phyloP scores from a whole-genome alignment of 1,284 basidiomycete genomes.

The Exobasidium cylindrosporum region DNA sequence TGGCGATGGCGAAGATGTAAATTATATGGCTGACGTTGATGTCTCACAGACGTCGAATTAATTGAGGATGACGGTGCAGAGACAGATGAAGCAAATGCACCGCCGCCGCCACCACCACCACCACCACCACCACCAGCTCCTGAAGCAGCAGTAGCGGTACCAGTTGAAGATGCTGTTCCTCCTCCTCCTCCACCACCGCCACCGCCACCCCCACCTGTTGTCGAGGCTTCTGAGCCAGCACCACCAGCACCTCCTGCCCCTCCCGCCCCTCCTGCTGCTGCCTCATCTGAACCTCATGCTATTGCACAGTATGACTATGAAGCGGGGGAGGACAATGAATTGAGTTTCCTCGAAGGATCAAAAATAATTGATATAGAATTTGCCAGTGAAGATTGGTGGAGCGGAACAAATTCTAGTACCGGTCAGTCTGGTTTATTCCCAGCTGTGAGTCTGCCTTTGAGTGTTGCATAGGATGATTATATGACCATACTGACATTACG shows the following conservation, averaged over 20 bases:
- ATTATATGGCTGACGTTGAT: neutral
- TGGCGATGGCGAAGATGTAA: too few species aligned
- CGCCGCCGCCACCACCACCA: conserved; percentile 21
- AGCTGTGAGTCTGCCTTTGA: conserved; percentile 8
- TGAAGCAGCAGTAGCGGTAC: conserved; percentile 17
- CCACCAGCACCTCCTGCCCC: conserved; percentile 18
- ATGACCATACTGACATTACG: neutral
- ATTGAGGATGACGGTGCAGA: conserved; percentile 18
- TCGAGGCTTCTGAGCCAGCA: conserved; percentile 9
- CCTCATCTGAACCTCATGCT: conserved; percentile 23
- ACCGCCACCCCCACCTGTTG: conserved; percentile 20
- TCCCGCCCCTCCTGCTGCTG: conserved; percentile 13
- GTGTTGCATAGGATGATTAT: neutral
- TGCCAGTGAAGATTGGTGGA: conserved; percentile 55
- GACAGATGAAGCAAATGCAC: conserved; percentile 3
- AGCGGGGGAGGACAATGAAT: conserved; percentile 52
- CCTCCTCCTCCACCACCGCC: conserved; percentile 26
- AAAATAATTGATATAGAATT: conserved; percentile 48
- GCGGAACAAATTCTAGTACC: conserved; percentile 44
- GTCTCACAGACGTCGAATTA: conserved; percentile 38
- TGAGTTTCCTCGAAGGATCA: conserved; percentile 50
- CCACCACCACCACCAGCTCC: conserved; percentile 21
- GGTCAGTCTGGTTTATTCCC: conserved; percentile 62
- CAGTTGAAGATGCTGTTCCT: conserved; percentile 18
- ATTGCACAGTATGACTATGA: conserved; percentile 54